These are phyloP conservation scores for Calonectria leucothoes DNA, from an alignment of 2,329 filamentous ascomycete species.

Conservation along the genomic window DNA sequence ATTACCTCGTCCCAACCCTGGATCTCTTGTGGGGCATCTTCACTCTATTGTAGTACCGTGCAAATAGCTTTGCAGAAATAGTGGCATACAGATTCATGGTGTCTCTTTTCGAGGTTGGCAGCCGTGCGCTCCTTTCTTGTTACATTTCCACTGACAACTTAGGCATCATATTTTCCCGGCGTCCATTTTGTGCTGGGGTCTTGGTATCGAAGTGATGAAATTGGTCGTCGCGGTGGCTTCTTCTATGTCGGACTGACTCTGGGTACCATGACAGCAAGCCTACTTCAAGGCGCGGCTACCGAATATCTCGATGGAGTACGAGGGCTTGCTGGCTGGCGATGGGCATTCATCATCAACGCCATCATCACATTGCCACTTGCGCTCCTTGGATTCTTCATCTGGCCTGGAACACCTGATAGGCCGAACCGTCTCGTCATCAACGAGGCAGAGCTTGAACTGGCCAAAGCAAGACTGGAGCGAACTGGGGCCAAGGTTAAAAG, in stretches of 20 bases:
- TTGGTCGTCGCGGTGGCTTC: constrained; percentile 29
- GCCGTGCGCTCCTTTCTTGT: neutral
- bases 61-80: constrained; percentile 25
- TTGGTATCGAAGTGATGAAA: constrained; percentile 33
- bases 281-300: constrained; percentile 27
- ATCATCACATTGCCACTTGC: constrained; percentile 32
- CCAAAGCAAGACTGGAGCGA: constrained; percentile 16
- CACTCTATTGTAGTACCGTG: constrained; percentile 28
- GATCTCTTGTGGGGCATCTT: constrained; percentile 30
- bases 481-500: constrained; percentile 19
- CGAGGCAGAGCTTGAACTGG: constrained; percentile 13
- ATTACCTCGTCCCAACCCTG: constrained; percentile 27
- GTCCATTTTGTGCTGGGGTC: constrained; percentile 32
- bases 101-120: constrained; percentile 25
- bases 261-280: constrained; percentile 28
- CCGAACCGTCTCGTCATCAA: constrained; percentile 27
- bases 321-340: constrained; percentile 28
- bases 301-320: constrained; percentile 27
- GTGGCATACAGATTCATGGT: constrained; percentile 32
- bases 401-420: constrained; percentile 29
- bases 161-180: constrained; percentile 31
- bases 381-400: constrained; percentile 30
- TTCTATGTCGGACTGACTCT: constrained; percentile 32
- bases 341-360: constrained; percentile 34
- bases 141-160: neutral